Percentiles rank a stretch among this genome's conserved stretches.
These are phyloP conservation scores for Rhizopus sp. DNA, from an alignment of 371 early-diverging fungal species.

Conservation along the genomic window DNA sequence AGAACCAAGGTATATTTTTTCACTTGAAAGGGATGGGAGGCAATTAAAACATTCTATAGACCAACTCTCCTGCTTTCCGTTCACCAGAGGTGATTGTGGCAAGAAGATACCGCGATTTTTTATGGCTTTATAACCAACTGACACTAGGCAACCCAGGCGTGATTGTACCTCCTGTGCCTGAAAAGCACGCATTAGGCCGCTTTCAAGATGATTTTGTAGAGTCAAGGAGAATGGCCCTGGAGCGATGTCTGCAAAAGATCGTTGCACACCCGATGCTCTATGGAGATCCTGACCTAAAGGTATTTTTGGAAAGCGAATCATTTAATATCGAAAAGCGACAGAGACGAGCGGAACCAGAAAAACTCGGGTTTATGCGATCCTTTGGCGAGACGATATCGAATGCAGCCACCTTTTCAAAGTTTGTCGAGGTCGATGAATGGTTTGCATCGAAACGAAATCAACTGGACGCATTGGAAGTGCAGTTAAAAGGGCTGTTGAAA, in stretches of 20 bases:
- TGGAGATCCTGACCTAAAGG: conserved; percentile 78
- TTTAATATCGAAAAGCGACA: conserved; percentile 69
- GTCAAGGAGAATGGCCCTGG: conserved; percentile 78
- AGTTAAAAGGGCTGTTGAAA: conserved; percentile 80
- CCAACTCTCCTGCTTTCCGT: conserved; percentile 75
- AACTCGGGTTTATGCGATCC: conserved; percentile 44
- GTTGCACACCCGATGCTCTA: conserved; percentile 84
- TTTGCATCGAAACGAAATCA: conserved; percentile 79
- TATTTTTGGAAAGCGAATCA: conserved; percentile 89
- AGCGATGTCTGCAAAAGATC: conserved; percentile 81
- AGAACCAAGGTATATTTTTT: conserved; percentile 65
- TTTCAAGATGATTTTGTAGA: conserved; percentile 97
- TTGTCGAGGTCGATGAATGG: conserved; percentile 64
- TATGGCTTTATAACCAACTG: conserved; percentile 92
- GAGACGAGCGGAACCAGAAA: conserved; percentile 50
- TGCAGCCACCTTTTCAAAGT: conserved; percentile 47
- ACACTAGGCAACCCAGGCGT: conserved; percentile 82
- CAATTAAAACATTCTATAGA: conserved; percentile 45
- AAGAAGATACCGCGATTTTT: conserved; percentile 91
- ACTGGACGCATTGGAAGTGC: conserved; percentile 81
- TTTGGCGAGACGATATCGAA: conserved; percentile 52
- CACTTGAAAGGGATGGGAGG: not conserved
- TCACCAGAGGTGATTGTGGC: conserved; percentile 78
- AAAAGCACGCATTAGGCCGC: conserved; percentile 91
- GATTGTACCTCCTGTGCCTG: conserved; percentile 93